These are phyloP conservation scores for Fusarium chuoi DNA, from an alignment of 2,329 filamentous ascomycete species.

Conservation along the genomic window DNA sequence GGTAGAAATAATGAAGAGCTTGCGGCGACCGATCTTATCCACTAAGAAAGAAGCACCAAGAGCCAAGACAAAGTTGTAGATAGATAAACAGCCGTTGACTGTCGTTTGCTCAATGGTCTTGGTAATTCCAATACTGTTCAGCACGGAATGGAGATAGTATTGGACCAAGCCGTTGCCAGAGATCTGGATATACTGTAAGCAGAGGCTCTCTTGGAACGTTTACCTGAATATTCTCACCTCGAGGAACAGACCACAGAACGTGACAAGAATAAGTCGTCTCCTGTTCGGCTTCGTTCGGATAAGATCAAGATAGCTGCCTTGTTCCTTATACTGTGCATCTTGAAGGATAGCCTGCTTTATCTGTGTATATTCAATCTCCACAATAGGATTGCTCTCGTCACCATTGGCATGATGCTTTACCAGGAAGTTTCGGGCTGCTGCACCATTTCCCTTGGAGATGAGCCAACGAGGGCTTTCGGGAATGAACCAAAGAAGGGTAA, in stretches of 20 bases:
- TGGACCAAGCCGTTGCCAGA: neutral
- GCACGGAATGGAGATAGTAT: constrained; percentile 52
- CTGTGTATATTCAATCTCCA: neutral
- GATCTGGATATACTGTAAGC: neutral
- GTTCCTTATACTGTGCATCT: neutral
- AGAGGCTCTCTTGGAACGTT: neutral
- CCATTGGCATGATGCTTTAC: neutral
- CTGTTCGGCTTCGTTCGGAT: neutral
- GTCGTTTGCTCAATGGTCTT: constrained; percentile 49
- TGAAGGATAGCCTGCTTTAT: neutral
- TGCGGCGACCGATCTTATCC: constrained; percentile 15
- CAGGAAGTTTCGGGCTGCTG: neutral
- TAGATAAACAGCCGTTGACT: constrained; percentile 45
- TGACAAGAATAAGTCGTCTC: neutral
- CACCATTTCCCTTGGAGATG: neutral
- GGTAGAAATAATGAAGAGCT: constrained; percentile 14
- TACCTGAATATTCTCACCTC: neutral
- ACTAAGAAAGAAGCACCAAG: constrained; percentile 47
- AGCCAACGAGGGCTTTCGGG: neutral
- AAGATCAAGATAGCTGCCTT: neutral
- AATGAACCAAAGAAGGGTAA: neutral
- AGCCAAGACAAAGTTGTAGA: constrained; percentile 47
- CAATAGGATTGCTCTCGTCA: neutral
- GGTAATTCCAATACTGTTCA: constrained; percentile 51
- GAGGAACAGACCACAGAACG: neutral